Evolutionary conservation across 2,329 filamentous ascomycete genomes (phyloP).

Genomic region (Botrytis sinoallii): DNA sequence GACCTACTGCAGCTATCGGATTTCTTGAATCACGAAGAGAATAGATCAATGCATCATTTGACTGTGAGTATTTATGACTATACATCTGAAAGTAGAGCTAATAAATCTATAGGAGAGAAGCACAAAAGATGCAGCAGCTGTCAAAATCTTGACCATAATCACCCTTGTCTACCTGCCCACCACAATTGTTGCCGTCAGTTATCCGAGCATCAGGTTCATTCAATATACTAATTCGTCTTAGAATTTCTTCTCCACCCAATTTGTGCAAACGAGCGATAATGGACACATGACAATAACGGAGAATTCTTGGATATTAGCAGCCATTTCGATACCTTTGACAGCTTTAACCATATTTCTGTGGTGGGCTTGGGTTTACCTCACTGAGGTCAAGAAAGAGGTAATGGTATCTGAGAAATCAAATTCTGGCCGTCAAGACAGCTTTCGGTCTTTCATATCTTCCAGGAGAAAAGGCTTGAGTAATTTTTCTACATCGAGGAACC

Average conservation of each 20-base stretch:
- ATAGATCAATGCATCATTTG: constrained; percentile 24
- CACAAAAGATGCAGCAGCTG: constrained; percentile 29
- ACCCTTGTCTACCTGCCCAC: constrained; percentile 30
- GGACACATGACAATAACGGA: constrained; percentile 22
- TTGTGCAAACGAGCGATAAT: constrained; percentile 24
- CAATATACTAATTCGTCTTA: neutral
- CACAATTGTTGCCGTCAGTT: constrained; percentile 30
- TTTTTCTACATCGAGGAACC: neutral
- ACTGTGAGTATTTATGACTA: constrained; percentile 18
- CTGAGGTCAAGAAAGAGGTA: neutral
- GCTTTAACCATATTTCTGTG: constrained; percentile 26
- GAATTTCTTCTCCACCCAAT: constrained; percentile 32
- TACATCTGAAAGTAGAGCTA: neutral
- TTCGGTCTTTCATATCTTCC: neutral
- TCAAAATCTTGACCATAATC: constrained; percentile 33
- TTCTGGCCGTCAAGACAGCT: neutral
- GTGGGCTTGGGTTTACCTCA: constrained; percentile 27
- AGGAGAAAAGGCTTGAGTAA: neutral
- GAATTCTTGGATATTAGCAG: constrained; percentile 28
- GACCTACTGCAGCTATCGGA: constrained; percentile 9
- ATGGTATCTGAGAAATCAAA: neutral
- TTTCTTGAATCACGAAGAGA: constrained; percentile 22
- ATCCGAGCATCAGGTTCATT: neutral
- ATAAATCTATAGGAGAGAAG: constrained; percentile 24
- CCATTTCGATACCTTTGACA: constrained; percentile 28